Conservation (phyloP, 148 eudicot genomes). For the Rheum nobile region DNA sequence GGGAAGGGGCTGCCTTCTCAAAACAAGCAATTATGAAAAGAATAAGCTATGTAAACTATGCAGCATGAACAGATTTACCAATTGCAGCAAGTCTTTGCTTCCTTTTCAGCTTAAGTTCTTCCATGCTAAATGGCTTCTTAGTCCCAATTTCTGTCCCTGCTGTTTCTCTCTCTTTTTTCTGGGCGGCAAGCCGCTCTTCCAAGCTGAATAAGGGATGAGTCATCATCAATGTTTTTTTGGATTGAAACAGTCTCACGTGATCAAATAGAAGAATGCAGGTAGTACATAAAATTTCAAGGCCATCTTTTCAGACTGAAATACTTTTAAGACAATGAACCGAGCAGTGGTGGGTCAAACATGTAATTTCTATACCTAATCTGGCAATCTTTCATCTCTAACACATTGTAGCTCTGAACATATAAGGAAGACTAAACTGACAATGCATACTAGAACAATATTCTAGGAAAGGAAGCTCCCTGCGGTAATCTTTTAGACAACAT, state of each 20-base stretch:
- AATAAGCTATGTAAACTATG: not conserved
- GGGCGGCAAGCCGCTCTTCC: slow-evolving; percentile 88
- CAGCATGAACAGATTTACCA: slow-evolving; percentile 31
- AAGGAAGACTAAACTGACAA: not conserved
- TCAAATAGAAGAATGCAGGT: not conserved
- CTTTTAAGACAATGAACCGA: not conserved
- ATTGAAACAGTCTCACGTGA: not conserved
- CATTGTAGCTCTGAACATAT: not conserved
- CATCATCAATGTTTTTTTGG: not conserved
- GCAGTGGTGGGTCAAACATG: not conserved
- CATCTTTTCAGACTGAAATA: not conserved
- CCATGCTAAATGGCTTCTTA: slow-evolving; percentile 76
- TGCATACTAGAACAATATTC: not conserved
- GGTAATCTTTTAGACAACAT: not conserved
- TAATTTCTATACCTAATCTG: not conserved
- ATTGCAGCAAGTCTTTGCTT: slow-evolving; percentile 94
- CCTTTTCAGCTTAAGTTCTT: slow-evolving; percentile 75
- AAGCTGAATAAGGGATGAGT: slow-evolving; percentile 39
- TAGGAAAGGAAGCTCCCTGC: not conserved
- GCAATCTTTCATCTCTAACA: not conserved
- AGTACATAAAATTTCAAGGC: not conserved
- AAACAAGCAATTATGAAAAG: not conserved
- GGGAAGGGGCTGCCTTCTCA: not conserved
- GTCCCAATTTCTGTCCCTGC: slow-evolving; percentile 61
- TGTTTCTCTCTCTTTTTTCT: slow-evolving; percentile 67